Evolutionary conservation across 2,329 filamentous ascomycete species (phyloP).

Genomic region (Rasamsonia emersonii): DNA sequence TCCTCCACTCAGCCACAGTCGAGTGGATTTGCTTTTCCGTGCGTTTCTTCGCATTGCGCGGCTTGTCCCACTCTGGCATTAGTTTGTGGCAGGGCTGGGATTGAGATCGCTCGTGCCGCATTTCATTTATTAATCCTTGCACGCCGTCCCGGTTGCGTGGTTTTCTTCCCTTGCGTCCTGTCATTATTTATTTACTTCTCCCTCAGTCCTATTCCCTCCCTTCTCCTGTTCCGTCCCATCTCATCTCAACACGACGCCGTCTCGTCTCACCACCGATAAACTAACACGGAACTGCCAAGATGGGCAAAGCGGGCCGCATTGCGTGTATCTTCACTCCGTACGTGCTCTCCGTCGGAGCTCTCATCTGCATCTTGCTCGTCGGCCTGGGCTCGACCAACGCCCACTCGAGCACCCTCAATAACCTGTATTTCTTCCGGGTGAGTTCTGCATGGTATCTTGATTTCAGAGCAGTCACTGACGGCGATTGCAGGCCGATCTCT

Average conservation of each 20-base stretch:
- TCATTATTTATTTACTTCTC: too few species aligned
- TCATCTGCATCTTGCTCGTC: constrained; percentile 58
- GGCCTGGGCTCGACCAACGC: constrained; percentile 50
- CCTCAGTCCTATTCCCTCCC: neutral
- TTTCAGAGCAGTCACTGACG: neutral
- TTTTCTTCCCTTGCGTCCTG: too few species aligned
- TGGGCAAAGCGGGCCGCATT: constrained; percentile 69
- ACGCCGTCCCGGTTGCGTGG: too few species aligned
- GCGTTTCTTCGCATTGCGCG: too few species aligned
- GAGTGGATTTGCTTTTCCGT: too few species aligned
- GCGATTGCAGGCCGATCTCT: constrained; percentile 46
- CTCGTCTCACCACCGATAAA: too few species aligned
- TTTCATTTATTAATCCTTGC: too few species aligned
- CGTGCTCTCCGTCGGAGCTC: constrained; percentile 64
- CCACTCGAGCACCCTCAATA: constrained; percentile 36
- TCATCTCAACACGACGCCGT: neutral
- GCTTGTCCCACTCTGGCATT: too few species aligned
- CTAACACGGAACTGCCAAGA: constrained; percentile 27
- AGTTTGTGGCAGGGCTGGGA: too few species aligned
- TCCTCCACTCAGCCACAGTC: too few species aligned
- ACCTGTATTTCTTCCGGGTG: constrained; percentile 50
- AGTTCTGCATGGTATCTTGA: constrained; percentile 10
- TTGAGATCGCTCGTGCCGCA: too few species aligned
- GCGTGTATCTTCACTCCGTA: constrained; percentile 85
- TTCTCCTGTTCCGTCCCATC: neutral